These are phyloP conservation scores for Cercospora canescens DNA, from an alignment of 2,329 filamentous ascomycete species.

Conservation along the genomic window DNA sequence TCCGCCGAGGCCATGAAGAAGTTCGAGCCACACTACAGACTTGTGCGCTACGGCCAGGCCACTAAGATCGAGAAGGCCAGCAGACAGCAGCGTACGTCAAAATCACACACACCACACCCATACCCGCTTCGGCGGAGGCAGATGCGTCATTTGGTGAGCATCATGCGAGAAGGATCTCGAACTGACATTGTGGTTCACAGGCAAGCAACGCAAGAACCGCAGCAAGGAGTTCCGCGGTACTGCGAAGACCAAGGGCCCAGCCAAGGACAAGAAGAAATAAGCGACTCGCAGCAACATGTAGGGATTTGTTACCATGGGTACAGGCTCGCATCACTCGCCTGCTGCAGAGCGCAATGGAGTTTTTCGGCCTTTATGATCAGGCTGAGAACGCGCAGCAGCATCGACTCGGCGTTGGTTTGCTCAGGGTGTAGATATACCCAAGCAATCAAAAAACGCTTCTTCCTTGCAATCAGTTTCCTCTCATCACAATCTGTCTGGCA, in stretches of 20 bases:
- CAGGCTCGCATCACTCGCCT: conserved; percentile 19
- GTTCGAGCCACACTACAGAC: conserved; percentile 98
- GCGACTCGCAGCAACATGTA: conserved; percentile 23
- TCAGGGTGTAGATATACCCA: conserved; percentile 24
- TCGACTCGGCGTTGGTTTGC: conserved; percentile 29
- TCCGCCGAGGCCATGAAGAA: conserved; percentile 98
- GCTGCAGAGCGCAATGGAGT: conserved; percentile 21
- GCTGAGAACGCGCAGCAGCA: conserved; percentile 10
- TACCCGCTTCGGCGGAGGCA: conserved; percentile 11
- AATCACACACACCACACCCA: conserved; percentile 17
- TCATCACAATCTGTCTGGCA: no score
- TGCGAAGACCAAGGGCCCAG: conserved; percentile 95
- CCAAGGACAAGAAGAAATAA: conserved; percentile 78
- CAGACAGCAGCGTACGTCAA: conserved; percentile 95
- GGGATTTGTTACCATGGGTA: conserved; percentile 19
- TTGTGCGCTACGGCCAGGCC: conserved; percentile 89
- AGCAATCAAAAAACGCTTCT: conserved; percentile 25
- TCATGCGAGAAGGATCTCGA: conserved; percentile 13
- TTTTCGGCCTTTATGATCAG: conserved; percentile 24
- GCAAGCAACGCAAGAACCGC: conserved; percentile 99
- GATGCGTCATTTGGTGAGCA: conserved; percentile 14
- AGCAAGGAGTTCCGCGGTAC: conserved; percentile 98
- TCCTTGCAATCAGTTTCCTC: neutral
- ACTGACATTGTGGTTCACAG: conserved; percentile 53
- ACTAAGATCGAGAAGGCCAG: conserved; percentile 95